These are phyloP conservation scores for Coniochaeta sp. DNA, from an alignment of 2,329 filamentous ascomycete genomes.

Conservation along the genomic window DNA sequence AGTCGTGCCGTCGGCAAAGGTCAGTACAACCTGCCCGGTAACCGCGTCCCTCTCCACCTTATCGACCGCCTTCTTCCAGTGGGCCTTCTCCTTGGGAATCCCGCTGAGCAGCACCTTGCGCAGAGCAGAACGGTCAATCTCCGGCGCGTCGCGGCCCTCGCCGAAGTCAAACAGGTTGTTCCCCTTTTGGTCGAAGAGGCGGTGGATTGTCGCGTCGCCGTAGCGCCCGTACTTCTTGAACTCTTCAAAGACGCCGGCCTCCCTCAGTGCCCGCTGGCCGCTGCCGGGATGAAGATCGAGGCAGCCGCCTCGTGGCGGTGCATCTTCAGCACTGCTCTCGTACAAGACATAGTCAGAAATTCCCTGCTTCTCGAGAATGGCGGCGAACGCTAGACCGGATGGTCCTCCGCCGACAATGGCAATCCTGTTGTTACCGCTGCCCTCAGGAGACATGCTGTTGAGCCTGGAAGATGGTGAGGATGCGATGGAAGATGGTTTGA, in stretches of 20 bases:
- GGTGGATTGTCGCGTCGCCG: slow-evolving; percentile 7
- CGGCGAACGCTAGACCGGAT: slow-evolving; percentile 30
- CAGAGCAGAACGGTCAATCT: slow-evolving; percentile 31
- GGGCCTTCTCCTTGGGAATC: slow-evolving; percentile 22
- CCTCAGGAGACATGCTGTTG: too few relatives aligned
- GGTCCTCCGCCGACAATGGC: slow-evolving; percentile 28
- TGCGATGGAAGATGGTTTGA: too few relatives aligned
- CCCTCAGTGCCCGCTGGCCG: slow-evolving; percentile 29
- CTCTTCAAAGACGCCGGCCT: slow-evolving; percentile 28
- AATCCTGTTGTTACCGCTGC: too few relatives aligned
- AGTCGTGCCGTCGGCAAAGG: slow-evolving; percentile 6
- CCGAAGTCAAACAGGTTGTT: slow-evolving; percentile 19
- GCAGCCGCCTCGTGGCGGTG: slow-evolving; percentile 34
- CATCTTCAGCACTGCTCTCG: slow-evolving; percentile 24
- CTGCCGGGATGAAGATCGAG: slow-evolving; percentile 31
- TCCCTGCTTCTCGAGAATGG: slow-evolving; percentile 26
- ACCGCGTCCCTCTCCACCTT: slow-evolving; percentile 8
- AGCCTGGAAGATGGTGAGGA: too few relatives aligned
- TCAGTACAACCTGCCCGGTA: neutral
- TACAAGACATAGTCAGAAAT: slow-evolving; percentile 23
- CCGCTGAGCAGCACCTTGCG: slow-evolving; percentile 26
- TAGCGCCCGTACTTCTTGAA: slow-evolving; percentile 21
- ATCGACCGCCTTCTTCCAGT: slow-evolving; percentile 22
- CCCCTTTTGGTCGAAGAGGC: slow-evolving; percentile 6
- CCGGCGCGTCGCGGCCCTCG: slow-evolving; percentile 23